Conservation (phyloP, 345 rosid species). For the Gossypium mustelinum region DNA sequence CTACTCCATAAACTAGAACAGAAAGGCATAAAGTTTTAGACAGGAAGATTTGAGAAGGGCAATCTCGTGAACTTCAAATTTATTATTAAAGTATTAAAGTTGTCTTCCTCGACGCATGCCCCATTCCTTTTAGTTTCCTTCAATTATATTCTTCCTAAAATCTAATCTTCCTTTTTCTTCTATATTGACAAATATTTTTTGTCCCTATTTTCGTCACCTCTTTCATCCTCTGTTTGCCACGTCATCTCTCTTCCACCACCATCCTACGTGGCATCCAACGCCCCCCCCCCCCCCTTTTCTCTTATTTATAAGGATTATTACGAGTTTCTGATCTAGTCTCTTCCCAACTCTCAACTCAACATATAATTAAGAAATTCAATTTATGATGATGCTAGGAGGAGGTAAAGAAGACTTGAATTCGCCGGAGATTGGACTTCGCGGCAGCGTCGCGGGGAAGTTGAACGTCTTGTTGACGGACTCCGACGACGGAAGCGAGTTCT, state of each 20-base stretch:
- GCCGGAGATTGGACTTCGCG: conserved; percentile 10
- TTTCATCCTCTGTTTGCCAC: conserved; percentile 18
- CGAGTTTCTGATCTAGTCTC: background rate
- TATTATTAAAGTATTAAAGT: background rate
- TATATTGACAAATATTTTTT: conserved; percentile 1
- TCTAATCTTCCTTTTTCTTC: background rate
- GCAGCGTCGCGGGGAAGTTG: conserved; percentile 2
- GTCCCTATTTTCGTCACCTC: background rate
- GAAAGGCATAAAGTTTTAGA: background rate
- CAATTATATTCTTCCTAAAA: no score
- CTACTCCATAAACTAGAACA: no score
- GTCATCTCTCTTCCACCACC: conserved; percentile 12
- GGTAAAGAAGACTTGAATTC: conserved; percentile 7
- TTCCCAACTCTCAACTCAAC: background rate
- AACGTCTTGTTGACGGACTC: conserved; percentile 23
- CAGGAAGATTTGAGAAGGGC: background rate
- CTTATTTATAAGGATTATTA: background rate
- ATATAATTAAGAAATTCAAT: no score
- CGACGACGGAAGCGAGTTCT: conserved; percentile 26
- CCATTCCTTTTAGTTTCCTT: background rate
- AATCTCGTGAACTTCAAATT: background rate
- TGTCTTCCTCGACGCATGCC: background rate
- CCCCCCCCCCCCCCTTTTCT: conserved; percentile 5
- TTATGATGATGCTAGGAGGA: background rate
- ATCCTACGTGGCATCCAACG: conserved; percentile 30